Evolutionary conservation across 202 grass and related monocot genomes (phyloP), one percentile per base, ranked within the genome.

Genomic region (Panicum hallii): DNA sequence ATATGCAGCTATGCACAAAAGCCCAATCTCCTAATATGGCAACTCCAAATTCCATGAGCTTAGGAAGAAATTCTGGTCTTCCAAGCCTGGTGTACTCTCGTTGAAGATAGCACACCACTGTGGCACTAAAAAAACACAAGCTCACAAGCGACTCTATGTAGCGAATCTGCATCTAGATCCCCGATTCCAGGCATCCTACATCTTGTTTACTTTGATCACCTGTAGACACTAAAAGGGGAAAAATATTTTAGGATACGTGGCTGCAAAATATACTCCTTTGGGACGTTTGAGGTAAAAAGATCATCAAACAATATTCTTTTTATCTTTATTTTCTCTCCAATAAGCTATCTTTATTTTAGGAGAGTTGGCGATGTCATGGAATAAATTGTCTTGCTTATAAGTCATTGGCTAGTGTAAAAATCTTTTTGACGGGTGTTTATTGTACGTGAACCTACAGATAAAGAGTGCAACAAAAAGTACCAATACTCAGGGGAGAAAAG

Each of bases 151-250:
- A 79, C 77, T 40, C 34, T 79, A 34, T 7, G 44, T 11, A n/a
- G 2, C 12, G 44, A 16, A 66, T 50, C 7, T 52, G 44, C 61
- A 17, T 48, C 28, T 14, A 45, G 77, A 36, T 79, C 44, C 0
- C 77, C 61, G 7, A 66, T 66, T 32, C 77, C 9, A 38, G 77
- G 61, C 61, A 79, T 79, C 44, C 43, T 50, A 50, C 22, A 30
- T 9, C 9, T 11, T 32, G 17, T 41, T 17, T 9, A 22, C 26
- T 3, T 34, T 12, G 15, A 48, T 16, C 43, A 79, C 76, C 26
- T 65, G 60, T 43, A 65, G 11, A 64, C 64, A 79, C 79, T 53
- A 85, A 30, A 5, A 1, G 12, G 3, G 4, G 5, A 14, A 62
- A 62, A 30, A 11, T 55, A 20, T 20, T 55, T 55, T 55, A 20